These are phyloP conservation scores for Galeopsis tetrahit DNA, from an alignment of 257 asterid genomes.

Conservation along the genomic window DNA sequence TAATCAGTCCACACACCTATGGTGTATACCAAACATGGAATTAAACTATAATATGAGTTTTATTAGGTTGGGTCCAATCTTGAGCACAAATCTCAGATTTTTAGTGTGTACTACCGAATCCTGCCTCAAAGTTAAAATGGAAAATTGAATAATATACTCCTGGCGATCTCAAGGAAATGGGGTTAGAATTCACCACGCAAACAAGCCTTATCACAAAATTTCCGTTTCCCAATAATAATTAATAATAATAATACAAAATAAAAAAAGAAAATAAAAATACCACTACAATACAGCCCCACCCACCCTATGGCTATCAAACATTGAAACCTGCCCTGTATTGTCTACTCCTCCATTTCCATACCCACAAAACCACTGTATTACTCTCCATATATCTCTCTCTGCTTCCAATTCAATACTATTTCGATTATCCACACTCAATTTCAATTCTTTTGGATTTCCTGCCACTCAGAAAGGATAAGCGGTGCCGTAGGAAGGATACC, in stretches of 20 bases:
- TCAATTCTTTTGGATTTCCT: background rate
- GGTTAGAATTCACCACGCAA: too few species aligned
- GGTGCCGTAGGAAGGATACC: conserved; percentile 28
- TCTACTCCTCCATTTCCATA: background rate
- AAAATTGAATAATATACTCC: too few species aligned
- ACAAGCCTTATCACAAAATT: conserved; percentile 15
- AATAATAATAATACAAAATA: background rate
- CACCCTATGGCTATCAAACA: background rate
- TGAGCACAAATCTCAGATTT: too few species aligned
- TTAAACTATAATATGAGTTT: too few species aligned
- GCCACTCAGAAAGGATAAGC: background rate
- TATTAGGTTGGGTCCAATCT: too few species aligned
- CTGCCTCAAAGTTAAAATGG: too few species aligned
- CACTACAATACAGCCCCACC: background rate
- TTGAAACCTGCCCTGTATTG: background rate
- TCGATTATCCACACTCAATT: conserved; percentile 8
- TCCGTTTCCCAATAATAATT: conserved; percentile 16
- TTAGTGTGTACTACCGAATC: too few species aligned
- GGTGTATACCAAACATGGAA: too few species aligned
- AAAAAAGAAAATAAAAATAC: background rate
- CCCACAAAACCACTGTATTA: background rate
- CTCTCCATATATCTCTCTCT: conserved; percentile 7
- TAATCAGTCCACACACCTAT: too few species aligned
- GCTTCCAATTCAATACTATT: background rate
- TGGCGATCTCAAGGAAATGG: too few species aligned